Conservation (phyloP, 1,284 basidiomycete genomes). For the Cerioporus squamosus region DNA sequence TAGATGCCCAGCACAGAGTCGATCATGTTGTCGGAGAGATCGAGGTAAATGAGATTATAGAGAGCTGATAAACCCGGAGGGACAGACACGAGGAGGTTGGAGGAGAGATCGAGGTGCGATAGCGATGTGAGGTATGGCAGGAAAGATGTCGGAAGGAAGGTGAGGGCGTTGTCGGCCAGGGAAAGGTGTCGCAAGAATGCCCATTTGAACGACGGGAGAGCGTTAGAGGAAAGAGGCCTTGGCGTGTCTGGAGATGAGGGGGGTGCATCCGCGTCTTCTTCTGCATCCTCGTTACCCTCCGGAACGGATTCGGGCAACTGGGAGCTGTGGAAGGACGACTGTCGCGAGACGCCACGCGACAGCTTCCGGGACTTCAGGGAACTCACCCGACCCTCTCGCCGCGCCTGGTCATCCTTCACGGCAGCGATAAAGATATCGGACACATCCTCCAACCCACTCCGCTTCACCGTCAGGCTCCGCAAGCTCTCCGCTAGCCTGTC, state of each 20-base stretch:
- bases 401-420: constrained; percentile 74
- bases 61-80: constrained; percentile 78
- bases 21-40: constrained; percentile 95
- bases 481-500: constrained; percentile 76
- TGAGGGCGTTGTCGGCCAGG: constrained; percentile 83
- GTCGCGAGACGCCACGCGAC: constrained; percentile 43
- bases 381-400: constrained; percentile 58
- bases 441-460: constrained; percentile 85
- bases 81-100: constrained; percentile 87
- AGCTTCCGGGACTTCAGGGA: constrained; percentile 51
- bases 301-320: constrained; percentile 62
- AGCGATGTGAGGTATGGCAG: constrained; percentile 77
- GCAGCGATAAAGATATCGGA: constrained; percentile 78
- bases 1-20: constrained; percentile 93
- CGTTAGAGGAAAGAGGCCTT: constrained; percentile 29
- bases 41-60: constrained; percentile 83
- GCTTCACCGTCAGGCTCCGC: constrained; percentile 73
- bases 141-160: constrained; percentile 77
- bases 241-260: constrained; percentile 30
- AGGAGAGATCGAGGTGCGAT: constrained; percentile 88
- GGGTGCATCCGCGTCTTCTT: constrained; percentile 24
- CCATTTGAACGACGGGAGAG: constrained; percentile 76
- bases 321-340: constrained; percentile 55
- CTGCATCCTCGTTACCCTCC: constrained; percentile 53
- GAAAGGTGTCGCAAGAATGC: constrained; percentile 77